Base-by-base conservation (phyloP, 306 rosid genomes). In the Begonia masoniana region DNA sequence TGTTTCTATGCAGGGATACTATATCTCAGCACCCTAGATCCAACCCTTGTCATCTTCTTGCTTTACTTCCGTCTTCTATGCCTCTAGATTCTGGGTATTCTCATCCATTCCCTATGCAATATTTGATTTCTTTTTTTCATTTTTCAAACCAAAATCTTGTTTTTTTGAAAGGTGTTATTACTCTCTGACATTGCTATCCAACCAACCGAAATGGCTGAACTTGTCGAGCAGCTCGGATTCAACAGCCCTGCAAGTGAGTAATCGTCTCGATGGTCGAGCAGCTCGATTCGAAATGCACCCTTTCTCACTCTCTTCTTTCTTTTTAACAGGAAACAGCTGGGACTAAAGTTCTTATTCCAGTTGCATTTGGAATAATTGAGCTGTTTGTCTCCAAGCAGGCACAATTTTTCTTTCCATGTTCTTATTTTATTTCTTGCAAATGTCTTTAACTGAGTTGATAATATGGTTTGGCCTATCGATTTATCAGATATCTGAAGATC, bases 311-410 rank as follows among this genome's bases (percentile, higher is more conserved):
- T 47, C 58, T 48, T 23, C 46, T 4, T 47, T 10, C 15, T 14
- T 55, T 31, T 59, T 39, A 50, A 65, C 71, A 86, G 99, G 95
- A 91, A 73, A 55, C 72, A 69, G 52, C 66, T 69, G 88, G 88
- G 61, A 86, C 94, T 16, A 79, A 66, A 62, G 94, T 79, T 65
- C 68, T 91, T 71, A 64, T 91, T 71, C 96, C 95, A 13, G 63
- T 74, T 54, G 72, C 83, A 41, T 87, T 89, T 62, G 96, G 84
- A 52, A 65, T 83, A 54, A 66, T 83, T 50, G 96, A 86, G 78
- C 74, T 91, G 51, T 83, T 86, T 61, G 84, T 80, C 49, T 69
- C 76, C 7, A 83, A 81, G 60, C 84, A 86, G 58, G 96, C 81
- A 74, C 49, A 51, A 43, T 63, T 39, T 39, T 50, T 42, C 2